Base-by-base conservation (phyloP, 805 yeast genomes). In the Komagataella ulmi region DNA sequence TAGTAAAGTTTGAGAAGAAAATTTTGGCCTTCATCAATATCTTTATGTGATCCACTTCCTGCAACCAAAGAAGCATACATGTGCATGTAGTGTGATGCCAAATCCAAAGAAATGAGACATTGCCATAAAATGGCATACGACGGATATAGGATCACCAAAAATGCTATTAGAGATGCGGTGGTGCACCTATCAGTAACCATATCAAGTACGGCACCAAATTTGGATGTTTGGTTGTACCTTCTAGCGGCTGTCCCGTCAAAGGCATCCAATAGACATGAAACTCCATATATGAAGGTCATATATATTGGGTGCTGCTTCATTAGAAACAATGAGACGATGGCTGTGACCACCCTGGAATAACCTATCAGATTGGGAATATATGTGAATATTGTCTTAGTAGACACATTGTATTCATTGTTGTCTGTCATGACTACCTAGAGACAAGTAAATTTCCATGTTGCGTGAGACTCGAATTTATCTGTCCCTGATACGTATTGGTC, bases 151-250 rank as follows among this genome's bases (percentile, higher is more conserved):
- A 86, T 81, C 57, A 93, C 80, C 53, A 93, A 73, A 65, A 78
- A 93, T 65, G 95, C 89, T 58, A 93, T 81, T 61, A 93, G 75
- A n/a, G 96, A 85, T 12, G 95, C 80, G 0, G 99, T 93, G 12
- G 99, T 90, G 65, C 97, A 93, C 63, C 99, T 77, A 66, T 93
- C 99, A 17, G 99, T 91, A 36, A 93, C 97, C 99, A 93, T 93
- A 67, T 93, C 99, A 59, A 93, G 76, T 18, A 95, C 96, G 17
- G 99, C 98, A 44, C 99, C 99, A 58, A 88, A 88, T 58, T 80
- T 77, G 36, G 97, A 87, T 14, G 96, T 84, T 66, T 93, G 99
- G 64, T 86, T 80, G 65, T 75, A 88, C 60, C 76, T 77, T 56
- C 99, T 77, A 3, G 99, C 99, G 53, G 96, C 95, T 52, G 84